These are phyloP conservation scores for Globisporangium yorkense DNA, from an alignment of 352 stramenopile species.

Conservation along the genomic window DNA sequence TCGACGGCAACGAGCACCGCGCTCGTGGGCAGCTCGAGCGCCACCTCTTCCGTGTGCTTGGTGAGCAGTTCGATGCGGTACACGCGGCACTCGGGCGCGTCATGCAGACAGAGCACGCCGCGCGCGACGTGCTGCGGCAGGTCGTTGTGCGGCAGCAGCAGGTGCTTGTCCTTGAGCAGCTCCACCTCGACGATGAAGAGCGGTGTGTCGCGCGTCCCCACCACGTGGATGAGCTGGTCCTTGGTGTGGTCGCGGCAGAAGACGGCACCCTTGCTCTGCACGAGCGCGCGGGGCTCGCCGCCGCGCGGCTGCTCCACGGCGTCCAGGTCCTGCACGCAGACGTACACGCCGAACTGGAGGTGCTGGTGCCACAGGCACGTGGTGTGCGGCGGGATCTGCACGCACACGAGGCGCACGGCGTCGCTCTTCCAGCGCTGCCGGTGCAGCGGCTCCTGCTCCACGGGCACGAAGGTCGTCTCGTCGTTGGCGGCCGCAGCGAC, in stretches of 20 bases:
- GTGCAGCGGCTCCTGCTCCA: constrained; percentile 44
- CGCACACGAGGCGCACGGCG: constrained; percentile 27
- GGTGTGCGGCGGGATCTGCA: constrained; percentile 29
- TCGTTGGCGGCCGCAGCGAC: background rate
- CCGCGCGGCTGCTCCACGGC: constrained; percentile 24
- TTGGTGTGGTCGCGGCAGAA: constrained; percentile 50
- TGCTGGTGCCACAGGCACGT: constrained; percentile 44
- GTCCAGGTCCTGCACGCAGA: constrained; percentile 29
- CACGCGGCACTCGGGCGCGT: constrained; percentile 35
- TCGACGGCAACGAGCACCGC: constrained; percentile 28
- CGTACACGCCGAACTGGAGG: constrained; percentile 39
- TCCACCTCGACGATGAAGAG: constrained; percentile 52
- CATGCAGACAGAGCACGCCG: constrained; percentile 26
- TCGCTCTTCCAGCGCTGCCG: constrained; percentile 33
- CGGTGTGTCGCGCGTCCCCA: constrained; percentile 21
- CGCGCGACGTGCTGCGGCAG: constrained; percentile 18
- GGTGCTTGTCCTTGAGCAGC: constrained; percentile 31
- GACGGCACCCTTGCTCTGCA: constrained; percentile 26
- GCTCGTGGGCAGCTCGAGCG: constrained; percentile 23
- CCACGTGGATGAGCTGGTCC: constrained; percentile 36
- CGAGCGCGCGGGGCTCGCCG: constrained; percentile 15
- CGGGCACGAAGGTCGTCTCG: constrained; percentile 26
- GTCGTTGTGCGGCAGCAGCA: constrained; percentile 16
- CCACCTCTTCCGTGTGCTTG: constrained; percentile 13
- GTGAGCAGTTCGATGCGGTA: constrained; percentile 32